A percentile compares a stretch with the other conserved stretches of the same genome.
Conservation (phyloP, 108 stramenopile genomes). For the Skeletonema tropicum region DNA sequence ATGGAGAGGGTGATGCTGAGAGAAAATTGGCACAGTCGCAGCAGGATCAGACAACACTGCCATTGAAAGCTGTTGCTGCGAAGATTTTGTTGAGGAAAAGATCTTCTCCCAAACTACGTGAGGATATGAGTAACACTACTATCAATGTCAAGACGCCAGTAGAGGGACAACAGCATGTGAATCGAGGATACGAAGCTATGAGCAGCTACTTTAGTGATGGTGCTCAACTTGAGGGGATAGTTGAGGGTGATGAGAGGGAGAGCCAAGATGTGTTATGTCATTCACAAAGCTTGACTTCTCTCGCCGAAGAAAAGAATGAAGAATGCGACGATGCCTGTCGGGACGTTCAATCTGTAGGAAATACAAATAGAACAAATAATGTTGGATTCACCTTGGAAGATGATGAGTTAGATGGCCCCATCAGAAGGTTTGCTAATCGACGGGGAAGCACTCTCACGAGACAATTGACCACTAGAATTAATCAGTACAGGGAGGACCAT, state of each 20-base stretch:
- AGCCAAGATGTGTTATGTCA: no score
- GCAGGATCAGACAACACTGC: background rate
- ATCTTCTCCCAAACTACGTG: background rate
- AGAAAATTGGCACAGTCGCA: no score
- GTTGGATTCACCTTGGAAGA: background rate
- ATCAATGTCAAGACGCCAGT: background rate
- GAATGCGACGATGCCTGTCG: background rate
- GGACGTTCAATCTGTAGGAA: background rate
- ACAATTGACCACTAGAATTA: slow-evolving; percentile 26
- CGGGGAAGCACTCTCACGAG: slow-evolving; percentile 15
- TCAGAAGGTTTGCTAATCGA: background rate
- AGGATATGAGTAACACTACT: background rate
- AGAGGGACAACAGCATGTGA: background rate
- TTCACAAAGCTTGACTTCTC: no score
- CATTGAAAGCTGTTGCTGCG: background rate
- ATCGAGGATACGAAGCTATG: background rate
- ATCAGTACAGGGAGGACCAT: slow-evolving; percentile 36
- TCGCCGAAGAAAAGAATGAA: background rate
- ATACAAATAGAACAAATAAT: background rate
- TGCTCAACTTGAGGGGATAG: background rate
- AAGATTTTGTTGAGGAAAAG: background rate
- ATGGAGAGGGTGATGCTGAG: no score
- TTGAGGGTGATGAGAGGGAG: background rate
- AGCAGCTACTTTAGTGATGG: background rate
- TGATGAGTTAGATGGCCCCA: background rate